Evolutionary conservation across 1,139 yeast species (phyloP).

Genomic region (Suhomyces maxii): DNA sequence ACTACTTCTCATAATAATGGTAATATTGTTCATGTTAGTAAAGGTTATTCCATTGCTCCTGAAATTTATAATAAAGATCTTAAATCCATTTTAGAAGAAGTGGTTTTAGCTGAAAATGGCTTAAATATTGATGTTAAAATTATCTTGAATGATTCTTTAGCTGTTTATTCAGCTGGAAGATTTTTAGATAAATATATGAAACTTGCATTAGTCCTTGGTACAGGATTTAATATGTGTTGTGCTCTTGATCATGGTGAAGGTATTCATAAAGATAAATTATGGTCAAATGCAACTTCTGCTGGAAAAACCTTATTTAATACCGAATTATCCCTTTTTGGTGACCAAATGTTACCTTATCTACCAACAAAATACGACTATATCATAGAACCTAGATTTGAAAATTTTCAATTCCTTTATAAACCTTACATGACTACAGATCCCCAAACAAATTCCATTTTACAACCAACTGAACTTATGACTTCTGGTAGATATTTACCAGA

Average conservation of each 20-base stretch:
- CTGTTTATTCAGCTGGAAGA: conserved; percentile 49
- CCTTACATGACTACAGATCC: conserved; percentile 39
- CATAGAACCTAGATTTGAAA: conserved; percentile 37
- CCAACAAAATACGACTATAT: conserved; percentile 38
- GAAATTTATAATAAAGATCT: conserved; percentile 44
- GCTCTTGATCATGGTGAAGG: conserved; percentile 24
- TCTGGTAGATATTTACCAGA: conserved; percentile 61
- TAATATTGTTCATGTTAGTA: conserved; percentile 45
- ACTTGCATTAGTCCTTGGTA: conserved; percentile 48
- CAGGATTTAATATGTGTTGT: conserved; percentile 48
- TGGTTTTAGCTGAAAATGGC: conserved; percentile 23
- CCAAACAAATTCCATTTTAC: conserved; percentile 37
- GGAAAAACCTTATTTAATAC: conserved; percentile 33
- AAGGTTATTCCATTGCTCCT: conserved; percentile 48
- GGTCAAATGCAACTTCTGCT: conserved; percentile 14
- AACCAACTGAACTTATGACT: conserved; percentile 56
- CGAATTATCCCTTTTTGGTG: conserved; percentile 46
- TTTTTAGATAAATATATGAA: conserved; percentile 39
- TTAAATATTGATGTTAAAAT: conserved; percentile 33
- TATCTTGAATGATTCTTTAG: conserved; percentile 46
- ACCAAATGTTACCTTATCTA: conserved; percentile 27
- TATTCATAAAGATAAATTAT: conserved; percentile 25
- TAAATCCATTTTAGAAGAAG: conserved; percentile 39
- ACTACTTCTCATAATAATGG: conserved; percentile 49
- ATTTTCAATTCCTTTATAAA: conserved; percentile 25